Base-by-base conservation (phyloP, 257 asterid genomes). In the Ilex asprella region DNA sequence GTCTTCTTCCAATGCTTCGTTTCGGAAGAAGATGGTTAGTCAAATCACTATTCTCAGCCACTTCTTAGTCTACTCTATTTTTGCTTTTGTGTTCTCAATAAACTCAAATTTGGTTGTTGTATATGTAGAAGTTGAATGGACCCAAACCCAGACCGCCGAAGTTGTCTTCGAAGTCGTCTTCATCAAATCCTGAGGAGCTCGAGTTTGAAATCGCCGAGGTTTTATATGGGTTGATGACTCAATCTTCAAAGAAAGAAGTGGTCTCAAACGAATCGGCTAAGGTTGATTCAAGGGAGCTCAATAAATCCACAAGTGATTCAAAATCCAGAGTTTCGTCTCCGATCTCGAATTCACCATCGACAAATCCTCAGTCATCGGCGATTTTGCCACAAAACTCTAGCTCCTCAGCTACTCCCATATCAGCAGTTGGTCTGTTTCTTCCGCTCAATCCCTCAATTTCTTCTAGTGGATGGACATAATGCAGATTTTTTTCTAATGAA, bases 201-300 rank as follows among this genome's bases (percentile, higher is more conserved):
- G 99, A 93, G 88, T 79, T 93, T 41, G 99, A 93, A 71, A 89
- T 93, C 32, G 99, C 99, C 1, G 96, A 89, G 80, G 97, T 93
- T 7, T 63, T 93, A 66, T 89, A 70, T 52, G 99, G 92, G 1
- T 62, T 93, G 88, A 92, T 68, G 91, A 87, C 83, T 56, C 96
- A 82, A 60, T 77, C 93, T 67, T 68, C 87, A 1, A 84, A 82
- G 81, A 86, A 84, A 53, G 94, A 86, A 41, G 60, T 60, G 60
- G 58, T 39, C 61, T 39, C 74, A 5, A 73, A 16, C 57, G 57
- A 53, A 11, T 49, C 50, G 13, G 50, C 13, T 8, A 44, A 44
- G 21, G 1, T n/a, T 66, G 95, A 86, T 43, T 70, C 93, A 2
- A 79, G 75, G 56, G 98, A 92, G 72, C 75, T 78, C 30, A 85